Evolutionary conservation across 2,329 filamentous ascomycete genomes (phyloP), one percentile per base, ranked within the genome.

Genomic region (Arthroderma uncinatum): DNA sequence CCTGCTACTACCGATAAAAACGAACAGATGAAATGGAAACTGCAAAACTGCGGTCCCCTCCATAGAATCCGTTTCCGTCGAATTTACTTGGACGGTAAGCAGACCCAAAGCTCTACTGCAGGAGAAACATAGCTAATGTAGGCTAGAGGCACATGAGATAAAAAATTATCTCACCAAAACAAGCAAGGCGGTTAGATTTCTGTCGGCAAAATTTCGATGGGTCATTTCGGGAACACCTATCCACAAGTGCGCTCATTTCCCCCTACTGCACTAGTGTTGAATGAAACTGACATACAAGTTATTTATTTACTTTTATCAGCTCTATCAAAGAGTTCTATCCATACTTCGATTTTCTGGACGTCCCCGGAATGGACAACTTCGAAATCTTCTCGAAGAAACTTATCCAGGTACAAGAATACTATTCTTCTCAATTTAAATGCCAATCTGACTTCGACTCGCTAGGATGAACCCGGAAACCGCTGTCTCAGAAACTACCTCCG

Each of bases 51-150:
- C 28, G 71, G 72, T 1, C 63, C 65, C 2, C 58, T 74, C 3
- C 72, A 74, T 60, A 56, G 57, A 23, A 62, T 73, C 30, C 66
- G 67, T 4, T 74, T 69, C 56, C 65, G 65, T 23, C 64, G 72
- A 1, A 71, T 74, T n/a, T 65, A 74, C n/a, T 62, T 74, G 5
- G 72, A 74, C 36, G 72, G 71, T 68, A 63, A 56, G 65, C 23
- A 61, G 21, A 34, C n/a, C 12, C 28, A 34, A 33, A 52, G 33
- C 6, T 7, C n/a, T 12, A 9, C 12, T 14, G 1, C 4, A 23
- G 16, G 6, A 19, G n/a, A 28, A 10, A 25, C 10, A 44, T 10
- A n/a, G 4, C 12, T 53, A 25, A 28, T 28, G 5, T 23, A 50
- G 28, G 56, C 6, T 39, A 69, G 67, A 71, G 57, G 68, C 64